These are phyloP conservation scores for Russula emetica DNA, from an alignment of 768 basidiomycete genomes.

Conservation along the genomic window DNA sequence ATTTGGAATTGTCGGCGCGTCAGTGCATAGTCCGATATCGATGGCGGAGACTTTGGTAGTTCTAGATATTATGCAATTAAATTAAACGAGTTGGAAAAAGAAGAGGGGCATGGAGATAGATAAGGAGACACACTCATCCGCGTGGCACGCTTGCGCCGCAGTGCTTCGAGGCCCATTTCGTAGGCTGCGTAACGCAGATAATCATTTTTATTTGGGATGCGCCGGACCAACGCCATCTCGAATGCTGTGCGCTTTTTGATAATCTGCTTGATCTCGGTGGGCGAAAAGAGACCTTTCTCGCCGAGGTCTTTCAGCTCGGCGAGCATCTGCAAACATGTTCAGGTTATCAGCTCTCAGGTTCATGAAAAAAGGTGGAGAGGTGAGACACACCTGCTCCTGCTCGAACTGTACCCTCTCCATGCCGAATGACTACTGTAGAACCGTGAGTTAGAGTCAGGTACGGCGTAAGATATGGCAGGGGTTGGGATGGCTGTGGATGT, in stretches of 20 bases:
- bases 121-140: constrained; percentile 54
- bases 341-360: not conserved
- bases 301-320: constrained; percentile 90
- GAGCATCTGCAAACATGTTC: constrained; percentile 59
- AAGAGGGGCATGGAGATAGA: not conserved
- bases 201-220: constrained; percentile 81
- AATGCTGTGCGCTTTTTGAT: constrained; percentile 79
- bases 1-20: constrained; percentile 83
- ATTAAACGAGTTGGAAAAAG: not conserved
- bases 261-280: constrained; percentile 81
- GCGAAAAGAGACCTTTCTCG: constrained; percentile 76
- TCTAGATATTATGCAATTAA: not conserved
- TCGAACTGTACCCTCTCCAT: constrained; percentile 96
- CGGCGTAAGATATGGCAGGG: not conserved
- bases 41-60: constrained; percentile 40
- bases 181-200: constrained; percentile 89
- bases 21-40: constrained; percentile 80
- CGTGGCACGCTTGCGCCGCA: constrained; percentile 70
- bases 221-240: constrained; percentile 78
- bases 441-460: not conserved
- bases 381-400: constrained; percentile 70
- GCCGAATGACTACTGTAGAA: not conserved
- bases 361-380: not conserved
- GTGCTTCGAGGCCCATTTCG: constrained; percentile 81
- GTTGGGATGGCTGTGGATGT: constrained; percentile 2